Evolutionary conservation across 495 filamentous ascomycete species (phyloP), one percentile per base, ranked within the genome.

Genomic region (Collariella sp.): DNA sequence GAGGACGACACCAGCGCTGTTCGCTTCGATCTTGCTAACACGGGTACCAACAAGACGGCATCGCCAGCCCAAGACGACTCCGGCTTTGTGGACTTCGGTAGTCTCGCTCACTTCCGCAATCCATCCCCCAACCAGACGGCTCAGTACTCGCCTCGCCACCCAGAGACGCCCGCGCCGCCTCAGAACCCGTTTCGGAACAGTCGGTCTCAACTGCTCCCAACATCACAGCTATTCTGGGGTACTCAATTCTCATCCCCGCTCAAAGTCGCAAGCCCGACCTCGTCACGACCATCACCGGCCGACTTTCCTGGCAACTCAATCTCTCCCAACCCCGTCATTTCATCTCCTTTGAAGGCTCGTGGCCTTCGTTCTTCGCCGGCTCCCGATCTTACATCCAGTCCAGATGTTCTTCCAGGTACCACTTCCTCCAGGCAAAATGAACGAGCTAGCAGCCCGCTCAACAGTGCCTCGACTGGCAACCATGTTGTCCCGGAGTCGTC

Each of bases 221-320:
- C 68, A 15, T 76, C 73, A 13, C 74, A 76, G 55, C 55, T 78
- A 16, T 78, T 78, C 47, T 61, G 56, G 6, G 65, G 67, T 24
- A 77, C 75, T 0, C 75, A 74, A 50, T 70, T 66, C 29, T 72
- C 73, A 22, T 76, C 74, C 9, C 67, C 66, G 11, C 43, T 70
- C 12, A 73, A 70, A 44, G 56, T 62, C 23, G 61, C 57, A 26
- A 78, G 75, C 52, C 75, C 75, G 13, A 76, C 75, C 15, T 76
- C 74, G 4, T 78, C 75, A 3, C 70, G 75, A 2, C 75, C 75
- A 0, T 78, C 75, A 0, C 74, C 74, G 0, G 59, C 71, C 36
- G 57, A 69, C 7, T 72, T 73, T 24, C 53, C 54, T 19, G 62
- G 62, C 2, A 69, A 70, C 23, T 51, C 62, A 0, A 70, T 70